Evolutionary conservation across 345 rosid species (phyloP), one percentile per base, ranked within the genome.

Genomic region (Populus alba): DNA sequence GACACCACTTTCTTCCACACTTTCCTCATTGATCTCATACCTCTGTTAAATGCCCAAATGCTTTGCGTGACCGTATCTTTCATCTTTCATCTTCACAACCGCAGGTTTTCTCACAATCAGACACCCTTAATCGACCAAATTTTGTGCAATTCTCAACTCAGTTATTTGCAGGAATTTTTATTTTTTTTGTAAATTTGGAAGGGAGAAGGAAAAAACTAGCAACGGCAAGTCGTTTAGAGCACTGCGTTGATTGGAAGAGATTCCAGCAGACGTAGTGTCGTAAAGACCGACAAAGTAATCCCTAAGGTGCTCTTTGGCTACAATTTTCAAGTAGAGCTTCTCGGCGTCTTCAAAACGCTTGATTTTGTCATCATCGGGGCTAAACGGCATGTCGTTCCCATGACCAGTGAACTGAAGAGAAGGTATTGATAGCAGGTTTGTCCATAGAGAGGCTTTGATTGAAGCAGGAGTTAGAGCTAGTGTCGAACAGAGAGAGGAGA

Each of bases 41-140:
- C 87, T 88, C 81, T 95, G 96, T 75, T 91, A 96, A 53, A 87
- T 85, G 20, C 90, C 90, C 81, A 93, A 85, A 78, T 90, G 92
- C 87, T 90, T 92, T 10, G 97, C 96, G 61, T 90, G 92, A 22
- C 97, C 91, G 70, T 83, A 76, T 73, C n/a, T n/a, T n/a, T n/a
- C 87, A 82, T 94, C 95, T 79, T 84, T 94, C 12, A 87, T 91
- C 83, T 89, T 91, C 85, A 96, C 89, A 71, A 88, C 82, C 18
- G 94, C 99, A 15, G 90, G 91, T 63, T 89, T 94, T 81, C 84
- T 89, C 83, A 90, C 89, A 76, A 94, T 88, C 75, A 96, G 76
- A 33, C 37, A 33, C 37, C 37, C 37, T 33, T 33, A 33, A 33
- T 15, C 68, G 13, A 11, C 71, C n/a, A n/a, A 18, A 17, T 68